phyloP scores from a whole-genome alignment of 495 filamentous ascomycete genomes.

The Xylaria sp. region DNA sequence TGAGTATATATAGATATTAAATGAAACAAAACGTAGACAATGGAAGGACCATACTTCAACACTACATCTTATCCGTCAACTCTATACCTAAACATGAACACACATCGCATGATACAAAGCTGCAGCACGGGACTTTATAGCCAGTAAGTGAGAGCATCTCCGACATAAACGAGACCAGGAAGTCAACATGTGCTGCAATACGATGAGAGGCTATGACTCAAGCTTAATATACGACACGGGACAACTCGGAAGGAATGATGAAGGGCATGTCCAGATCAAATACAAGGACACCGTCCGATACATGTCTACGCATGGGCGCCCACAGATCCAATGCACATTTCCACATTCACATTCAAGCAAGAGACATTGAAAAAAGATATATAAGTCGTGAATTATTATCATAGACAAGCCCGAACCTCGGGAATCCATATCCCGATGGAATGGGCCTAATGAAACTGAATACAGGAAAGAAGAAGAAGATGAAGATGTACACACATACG shows the following conservation, averaged over 20 bases:
- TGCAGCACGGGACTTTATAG: neutral
- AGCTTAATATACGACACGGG: neutral
- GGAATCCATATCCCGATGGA: no score
- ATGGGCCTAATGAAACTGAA: conserved; percentile 11
- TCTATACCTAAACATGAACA: neutral
- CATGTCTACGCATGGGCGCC: no score
- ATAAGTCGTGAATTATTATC: conserved; percentile 18
- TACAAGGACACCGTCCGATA: no score
- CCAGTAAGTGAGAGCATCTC: neutral
- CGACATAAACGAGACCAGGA: no score
- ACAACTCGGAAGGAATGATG: neutral
- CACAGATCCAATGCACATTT: neutral
- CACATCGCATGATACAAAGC: neutral
- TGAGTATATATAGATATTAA: no score
- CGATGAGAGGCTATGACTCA: neutral
- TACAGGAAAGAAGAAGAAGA: no score
- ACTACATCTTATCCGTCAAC: no score
- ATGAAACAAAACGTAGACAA: no score
- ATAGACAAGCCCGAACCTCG: no score
- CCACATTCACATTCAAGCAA: neutral
- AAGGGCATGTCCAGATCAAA: neutral
- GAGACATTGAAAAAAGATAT: neutral
- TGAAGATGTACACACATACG: conserved; percentile 1
- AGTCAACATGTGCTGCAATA: neutral
- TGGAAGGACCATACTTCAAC: no score